Evolutionary conservation across 306 rosid species (phyloP).

Genomic region (Dryas octopetala): DNA sequence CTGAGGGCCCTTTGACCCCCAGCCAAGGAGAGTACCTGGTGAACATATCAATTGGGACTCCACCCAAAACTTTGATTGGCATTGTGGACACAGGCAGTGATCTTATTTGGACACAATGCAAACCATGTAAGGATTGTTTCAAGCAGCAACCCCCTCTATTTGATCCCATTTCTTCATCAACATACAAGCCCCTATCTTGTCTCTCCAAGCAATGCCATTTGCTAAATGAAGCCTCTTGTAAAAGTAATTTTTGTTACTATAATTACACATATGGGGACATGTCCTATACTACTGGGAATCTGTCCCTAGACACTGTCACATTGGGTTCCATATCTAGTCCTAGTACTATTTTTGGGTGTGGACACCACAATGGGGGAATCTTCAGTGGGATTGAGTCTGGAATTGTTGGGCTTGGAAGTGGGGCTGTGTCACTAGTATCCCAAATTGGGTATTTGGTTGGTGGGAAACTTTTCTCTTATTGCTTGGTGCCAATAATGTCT

Average conservation of each 20-base stretch:
- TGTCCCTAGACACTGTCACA: neutral
- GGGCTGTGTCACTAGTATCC: conserved; percentile 11
- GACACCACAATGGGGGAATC: conserved; percentile 4
- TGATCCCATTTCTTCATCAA: conserved; percentile 6
- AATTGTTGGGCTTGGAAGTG: conserved; percentile 10
- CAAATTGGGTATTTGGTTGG: conserved; percentile 4
- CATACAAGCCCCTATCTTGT: conserved; percentile 1
- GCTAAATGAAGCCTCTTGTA: neutral
- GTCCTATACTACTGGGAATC: neutral
- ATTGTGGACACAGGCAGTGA: conserved; percentile 9
- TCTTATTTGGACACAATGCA: conserved; percentile 12
- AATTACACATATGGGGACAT: neutral
- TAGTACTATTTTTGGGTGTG: neutral
- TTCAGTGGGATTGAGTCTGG: conserved; percentile 9
- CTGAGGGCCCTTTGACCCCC: neutral
- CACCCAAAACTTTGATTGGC: neutral
- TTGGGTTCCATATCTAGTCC: conserved; percentile 1
- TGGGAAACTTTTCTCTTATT: conserved; percentile 16
- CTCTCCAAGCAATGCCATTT: neutral
- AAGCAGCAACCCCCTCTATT: neutral
- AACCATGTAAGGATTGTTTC: neutral
- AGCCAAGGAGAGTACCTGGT: neutral
- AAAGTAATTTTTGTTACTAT: neutral
- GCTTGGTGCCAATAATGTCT: conserved; percentile 11
- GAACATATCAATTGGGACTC: conserved; percentile 10